Conservation (phyloP, 2,329 filamentous ascomycete genomes). For the Cadophora luteo-olivacea region DNA sequence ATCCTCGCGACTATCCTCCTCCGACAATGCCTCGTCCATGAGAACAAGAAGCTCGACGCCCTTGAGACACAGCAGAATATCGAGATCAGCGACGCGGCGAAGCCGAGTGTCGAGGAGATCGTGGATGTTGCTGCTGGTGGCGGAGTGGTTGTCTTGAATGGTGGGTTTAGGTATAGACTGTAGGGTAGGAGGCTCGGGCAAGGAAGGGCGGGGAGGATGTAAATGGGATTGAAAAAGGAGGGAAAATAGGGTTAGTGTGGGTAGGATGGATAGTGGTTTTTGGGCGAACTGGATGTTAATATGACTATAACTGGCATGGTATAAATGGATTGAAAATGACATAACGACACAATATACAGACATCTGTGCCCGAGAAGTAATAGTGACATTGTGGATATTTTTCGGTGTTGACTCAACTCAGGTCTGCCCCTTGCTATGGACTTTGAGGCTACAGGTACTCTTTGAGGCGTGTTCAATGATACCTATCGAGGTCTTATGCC, state of each 20-base stretch:
- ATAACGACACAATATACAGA: neutral
- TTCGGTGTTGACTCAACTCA: too few relatives aligned
- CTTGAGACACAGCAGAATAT: slow-evolving; percentile 20
- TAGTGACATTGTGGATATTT: too few relatives aligned
- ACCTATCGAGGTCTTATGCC: neutral
- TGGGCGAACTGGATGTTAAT: neutral
- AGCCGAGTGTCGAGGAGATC: slow-evolving; percentile 21
- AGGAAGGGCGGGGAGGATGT: neutral
- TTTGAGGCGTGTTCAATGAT: neutral
- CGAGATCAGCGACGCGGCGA: slow-evolving; percentile 11
- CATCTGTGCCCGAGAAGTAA: too few relatives aligned
- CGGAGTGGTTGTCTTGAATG: slow-evolving; percentile 22
- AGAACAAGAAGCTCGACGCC: slow-evolving; percentile 28
- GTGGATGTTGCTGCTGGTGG: slow-evolving; percentile 19
- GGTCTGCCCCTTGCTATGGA: too few relatives aligned
- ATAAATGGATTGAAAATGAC: neutral
- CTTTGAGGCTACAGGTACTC: neutral
- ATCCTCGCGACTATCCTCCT: slow-evolving; percentile 23
- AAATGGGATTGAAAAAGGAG: neutral
- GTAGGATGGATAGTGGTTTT: neutral
- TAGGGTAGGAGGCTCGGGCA: neutral
- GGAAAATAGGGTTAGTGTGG: neutral
- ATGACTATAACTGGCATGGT: neutral
- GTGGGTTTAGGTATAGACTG: slow-evolving; percentile 30
- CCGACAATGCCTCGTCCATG: slow-evolving; percentile 23